Base-by-base conservation (phyloP, 495 filamentous ascomycete species). In the Usnea hakonensis region DNA sequence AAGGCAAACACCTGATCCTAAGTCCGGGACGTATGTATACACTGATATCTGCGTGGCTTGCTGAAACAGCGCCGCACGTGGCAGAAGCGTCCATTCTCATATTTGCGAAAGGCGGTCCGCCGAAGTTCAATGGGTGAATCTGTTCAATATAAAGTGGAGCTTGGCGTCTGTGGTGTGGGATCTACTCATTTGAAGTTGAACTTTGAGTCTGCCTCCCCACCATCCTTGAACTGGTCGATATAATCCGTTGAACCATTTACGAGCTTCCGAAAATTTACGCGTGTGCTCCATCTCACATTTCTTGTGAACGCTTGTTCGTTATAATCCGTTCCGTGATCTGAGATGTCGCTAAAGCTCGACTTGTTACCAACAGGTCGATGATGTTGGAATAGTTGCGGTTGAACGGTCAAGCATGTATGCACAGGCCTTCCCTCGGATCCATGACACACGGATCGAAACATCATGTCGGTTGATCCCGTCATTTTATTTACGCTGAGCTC, bases 341-440 rank as follows among this genome's bases (percentile, higher is more conserved):
- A 48, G 21, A 48, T 48, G 43, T 48, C 43, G 5, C 43, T 48
- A 10, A 48, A 48, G 43, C 43, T 48, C 43, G 43, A 48, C 43
- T 26, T 48, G 21, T 48, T 1, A 48, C 43, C 43, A 11, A 48
- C 43, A 48, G 43, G 43, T 26, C 43, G 43, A 48, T 48, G 43
- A 48, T 48, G 43, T 48, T 48, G 43, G 43, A 48, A 48, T 10
- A 48, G 43, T 48, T 48, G 43, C 21, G 43, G 43, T 48, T 48
- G 43, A 26, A 48, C 43, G 43, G 21, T 48, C 43, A 48, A 48
- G 43, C 43, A 48, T 48, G 43, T 48, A 1, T 48, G 43, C 21
- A 48, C 21, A 26, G 43, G 43, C 43, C 43, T 48, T 21, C 43
- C 21, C 19, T 48, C 43, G 21, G 21, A 48, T 48, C 43, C 43